These are phyloP conservation scores for Emmonsiellopsis sp. DNA, from an alignment of 2,329 filamentous ascomycete genomes.

Conservation along the genomic window DNA sequence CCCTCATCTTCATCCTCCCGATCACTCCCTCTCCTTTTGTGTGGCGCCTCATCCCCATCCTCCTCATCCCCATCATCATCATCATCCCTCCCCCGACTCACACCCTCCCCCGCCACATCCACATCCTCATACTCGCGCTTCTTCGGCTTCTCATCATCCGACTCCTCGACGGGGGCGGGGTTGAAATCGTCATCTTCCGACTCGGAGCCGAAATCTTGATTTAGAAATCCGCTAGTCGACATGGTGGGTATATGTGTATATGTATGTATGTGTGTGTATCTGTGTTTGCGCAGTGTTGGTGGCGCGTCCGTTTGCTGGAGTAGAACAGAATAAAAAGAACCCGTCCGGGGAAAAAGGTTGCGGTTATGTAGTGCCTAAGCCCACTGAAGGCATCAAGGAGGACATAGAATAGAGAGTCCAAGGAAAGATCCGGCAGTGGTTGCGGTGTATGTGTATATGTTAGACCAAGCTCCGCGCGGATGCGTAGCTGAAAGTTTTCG, in stretches of 20 bases:
- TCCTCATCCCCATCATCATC: slow-evolving; percentile 14
- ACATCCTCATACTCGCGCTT: slow-evolving; percentile 29
- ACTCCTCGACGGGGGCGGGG: slow-evolving; percentile 63
- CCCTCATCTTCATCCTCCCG: slow-evolving; percentile 40
- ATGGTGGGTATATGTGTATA: slow-evolving; percentile 9
- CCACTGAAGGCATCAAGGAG: background rate
- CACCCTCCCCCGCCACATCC: slow-evolving; percentile 12
- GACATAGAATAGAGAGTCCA: too few relatives aligned
- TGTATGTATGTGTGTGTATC: too few relatives aligned
- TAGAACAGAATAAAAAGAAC: too few relatives aligned
- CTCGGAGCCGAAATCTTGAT: slow-evolving; percentile 46
- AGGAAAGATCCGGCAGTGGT: too few relatives aligned
- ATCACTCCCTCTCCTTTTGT: slow-evolving; percentile 31
- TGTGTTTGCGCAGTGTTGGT: too few relatives aligned
- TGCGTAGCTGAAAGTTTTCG: too few relatives aligned
- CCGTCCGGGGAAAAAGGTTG: too few relatives aligned
- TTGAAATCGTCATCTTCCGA: slow-evolving; percentile 85
- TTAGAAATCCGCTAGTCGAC: slow-evolving; percentile 36
- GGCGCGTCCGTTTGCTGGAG: too few relatives aligned
- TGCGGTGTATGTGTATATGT: background rate
- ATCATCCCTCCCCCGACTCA: slow-evolving; percentile 8
- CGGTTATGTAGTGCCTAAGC: background rate
- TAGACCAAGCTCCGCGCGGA: background rate
- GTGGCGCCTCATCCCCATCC: slow-evolving; percentile 16
- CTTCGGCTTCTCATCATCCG: slow-evolving; percentile 52